Evolutionary conservation across 1,284 basidiomycete species (phyloP).

Genomic region (Microbotryum silenes-acaulis): DNA sequence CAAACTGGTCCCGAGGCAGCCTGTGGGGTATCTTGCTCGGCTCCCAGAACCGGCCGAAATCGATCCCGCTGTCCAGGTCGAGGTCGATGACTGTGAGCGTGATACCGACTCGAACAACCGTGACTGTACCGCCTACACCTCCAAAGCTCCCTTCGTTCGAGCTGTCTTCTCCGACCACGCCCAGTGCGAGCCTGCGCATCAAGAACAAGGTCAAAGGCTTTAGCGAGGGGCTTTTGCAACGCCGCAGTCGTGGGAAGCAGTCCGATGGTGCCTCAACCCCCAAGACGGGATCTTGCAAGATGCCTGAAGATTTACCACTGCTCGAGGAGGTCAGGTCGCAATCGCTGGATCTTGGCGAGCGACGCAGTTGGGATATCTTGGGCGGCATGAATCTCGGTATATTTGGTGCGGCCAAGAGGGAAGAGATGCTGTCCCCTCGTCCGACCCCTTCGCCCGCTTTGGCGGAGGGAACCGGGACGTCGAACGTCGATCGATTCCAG

Average conservation of each 20-base stretch:
- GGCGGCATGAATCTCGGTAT: conserved; percentile 9
- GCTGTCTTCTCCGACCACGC: background rate
- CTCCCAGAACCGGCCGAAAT: too few relatives aligned
- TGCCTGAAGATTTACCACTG: too few relatives aligned
- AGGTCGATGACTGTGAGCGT: background rate
- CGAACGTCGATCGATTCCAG: conserved; percentile 18
- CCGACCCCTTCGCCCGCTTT: background rate
- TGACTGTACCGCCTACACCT: background rate
- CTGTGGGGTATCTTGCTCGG: too few relatives aligned
- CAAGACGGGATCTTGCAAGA: too few relatives aligned
- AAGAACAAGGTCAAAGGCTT: conserved; percentile 8
- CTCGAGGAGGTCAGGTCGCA: background rate
- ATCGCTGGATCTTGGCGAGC: background rate
- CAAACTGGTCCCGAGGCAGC: background rate
- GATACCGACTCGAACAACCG: background rate
- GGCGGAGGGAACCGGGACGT: background rate
- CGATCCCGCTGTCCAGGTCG: background rate
- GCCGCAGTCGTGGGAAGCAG: too few relatives aligned
- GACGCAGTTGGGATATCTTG: conserved; percentile 5
- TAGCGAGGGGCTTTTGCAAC: background rate
- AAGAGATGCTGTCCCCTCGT: too few relatives aligned
- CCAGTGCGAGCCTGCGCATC: background rate
- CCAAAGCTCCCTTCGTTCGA: background rate
- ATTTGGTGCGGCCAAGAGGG: background rate
- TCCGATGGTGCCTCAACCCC: too few relatives aligned